phyloP scores from a whole-genome alignment of 805 yeast species.

The Lachancea mirantina region DNA sequence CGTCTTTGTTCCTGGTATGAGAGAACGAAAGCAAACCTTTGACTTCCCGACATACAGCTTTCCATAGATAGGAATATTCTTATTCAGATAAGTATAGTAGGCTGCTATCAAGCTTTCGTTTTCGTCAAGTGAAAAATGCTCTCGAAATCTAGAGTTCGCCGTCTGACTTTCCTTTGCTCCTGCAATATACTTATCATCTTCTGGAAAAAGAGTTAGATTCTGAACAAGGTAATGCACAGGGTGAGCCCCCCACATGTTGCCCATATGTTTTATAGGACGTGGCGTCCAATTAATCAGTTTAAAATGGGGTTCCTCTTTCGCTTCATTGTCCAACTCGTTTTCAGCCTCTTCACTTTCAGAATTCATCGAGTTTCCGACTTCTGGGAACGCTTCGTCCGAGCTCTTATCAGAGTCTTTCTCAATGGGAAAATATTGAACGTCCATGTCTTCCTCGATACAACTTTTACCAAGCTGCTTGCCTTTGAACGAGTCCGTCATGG shows the following conservation, averaged over 20 bases:
- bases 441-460: background rate
- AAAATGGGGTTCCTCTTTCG: conserved; percentile 1
- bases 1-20: conserved; percentile 70
- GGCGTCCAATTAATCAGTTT: conserved; percentile 8
- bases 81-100: conserved; percentile 61
- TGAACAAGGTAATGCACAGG: conserved; percentile 54
- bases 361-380: background rate
- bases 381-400: background rate
- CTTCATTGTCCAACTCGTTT: background rate
- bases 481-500: background rate
- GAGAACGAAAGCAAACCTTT: conserved; percentile 71
- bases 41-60: conserved; percentile 65
- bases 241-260: conserved; percentile 48
- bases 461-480: background rate
- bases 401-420: background rate
- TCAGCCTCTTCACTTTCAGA: conserved; percentile 1
- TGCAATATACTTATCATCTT: conserved; percentile 44
- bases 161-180: conserved; percentile 37
- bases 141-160: conserved; percentile 53
- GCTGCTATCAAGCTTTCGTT: conserved; percentile 51
- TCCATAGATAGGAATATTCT: conserved; percentile 76
- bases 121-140: conserved; percentile 56
- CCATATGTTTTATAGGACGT: conserved; percentile 10
- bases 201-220: conserved; percentile 33
- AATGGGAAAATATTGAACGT: background rate